phyloP scores from a whole-genome alignment of 106 monocot species.

The Platanthera guangdongensis region DNA sequence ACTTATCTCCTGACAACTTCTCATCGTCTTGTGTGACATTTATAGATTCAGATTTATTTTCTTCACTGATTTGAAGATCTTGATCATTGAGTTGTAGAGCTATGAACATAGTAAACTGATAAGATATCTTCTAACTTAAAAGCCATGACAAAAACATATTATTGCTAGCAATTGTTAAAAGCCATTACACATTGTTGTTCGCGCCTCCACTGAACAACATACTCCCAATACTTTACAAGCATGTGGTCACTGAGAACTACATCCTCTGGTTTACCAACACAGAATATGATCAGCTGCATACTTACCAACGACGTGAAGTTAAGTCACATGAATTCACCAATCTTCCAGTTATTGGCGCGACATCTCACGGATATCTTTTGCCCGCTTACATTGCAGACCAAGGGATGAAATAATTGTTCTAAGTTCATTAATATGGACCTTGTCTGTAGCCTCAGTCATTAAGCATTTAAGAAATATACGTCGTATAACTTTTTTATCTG shows the following conservation, averaged over 20 bases:
- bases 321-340: conserved; percentile 49
- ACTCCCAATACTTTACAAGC: conserved; percentile 45
- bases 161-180: background rate
- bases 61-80: too few species aligned
- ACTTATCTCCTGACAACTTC: too few species aligned
- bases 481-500: conserved; percentile 31
- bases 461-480: conserved; percentile 22
- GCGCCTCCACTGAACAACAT: conserved; percentile 3
- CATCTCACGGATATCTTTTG: conserved; percentile 24
- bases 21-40: too few species aligned
- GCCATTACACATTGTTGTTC: background rate
- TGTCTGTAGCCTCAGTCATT: conserved; percentile 16
- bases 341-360: conserved; percentile 23
- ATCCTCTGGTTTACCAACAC: conserved; percentile 33
- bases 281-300: conserved; percentile 67
- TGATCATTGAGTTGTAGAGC: background rate
- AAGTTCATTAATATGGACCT: conserved; percentile 12
- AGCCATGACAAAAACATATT: background rate
- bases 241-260: conserved; percentile 44
- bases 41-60: too few species aligned
- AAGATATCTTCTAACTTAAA: background rate
- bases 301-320: conserved; percentile 47
- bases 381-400: conserved; percentile 32
- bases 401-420: conserved; percentile 13
- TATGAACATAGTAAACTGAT: background rate